Percentiles rank a stretch among this genome's conserved stretches.
Evolutionary conservation across 179 eudicot species (phyloP).

Genomic region (Sideroxylon spinosum): DNA sequence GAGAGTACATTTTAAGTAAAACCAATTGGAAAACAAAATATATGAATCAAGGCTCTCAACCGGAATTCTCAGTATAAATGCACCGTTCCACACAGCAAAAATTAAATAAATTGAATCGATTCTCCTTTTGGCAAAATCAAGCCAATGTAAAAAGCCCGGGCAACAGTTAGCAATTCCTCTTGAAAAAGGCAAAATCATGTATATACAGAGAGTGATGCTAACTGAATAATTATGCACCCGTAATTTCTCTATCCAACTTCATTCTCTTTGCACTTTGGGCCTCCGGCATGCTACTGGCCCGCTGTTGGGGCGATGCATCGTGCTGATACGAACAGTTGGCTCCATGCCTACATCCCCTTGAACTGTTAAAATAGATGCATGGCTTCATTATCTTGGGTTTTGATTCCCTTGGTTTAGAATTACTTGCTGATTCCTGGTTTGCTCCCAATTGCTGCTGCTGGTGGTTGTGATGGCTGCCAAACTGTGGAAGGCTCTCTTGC

Average conservation of each 20-base stretch:
- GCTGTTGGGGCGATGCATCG: constrained; percentile 35
- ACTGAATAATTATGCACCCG: constrained; percentile 37
- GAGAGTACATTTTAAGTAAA: not conserved
- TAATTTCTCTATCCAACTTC: constrained; percentile 63
- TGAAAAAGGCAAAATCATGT: constrained; percentile 6
- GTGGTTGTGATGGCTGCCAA: constrained; percentile 25
- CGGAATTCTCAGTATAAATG: not conserved
- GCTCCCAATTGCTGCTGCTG: constrained; percentile 28
- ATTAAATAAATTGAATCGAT: constrained; percentile 13
- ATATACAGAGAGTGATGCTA: constrained; percentile 14
- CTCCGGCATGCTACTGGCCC: constrained; percentile 38
- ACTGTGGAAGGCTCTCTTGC: constrained; percentile 32
- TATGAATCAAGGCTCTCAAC: not conserved
- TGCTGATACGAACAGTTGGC: constrained; percentile 58
- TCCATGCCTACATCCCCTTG: constrained; percentile 68
- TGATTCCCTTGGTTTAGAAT: constrained; percentile 34
- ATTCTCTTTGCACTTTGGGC: constrained; percentile 61
- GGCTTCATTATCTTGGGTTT: constrained; percentile 54
- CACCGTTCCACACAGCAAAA: constrained; percentile 13
- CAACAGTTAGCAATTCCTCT: constrained; percentile 17
- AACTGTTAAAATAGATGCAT: constrained; percentile 55
- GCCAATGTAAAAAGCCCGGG: constrained; percentile 9
- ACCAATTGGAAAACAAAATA: not conserved
- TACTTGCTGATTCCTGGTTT: constrained; percentile 24
- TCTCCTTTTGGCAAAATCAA: constrained; percentile 16